A percentile compares a stretch with the other conserved stretches of the same genome.
These are phyloP conservation scores for Gastrolobium villosum DNA, from an alignment of 306 rosid species.

Conservation along the genomic window DNA sequence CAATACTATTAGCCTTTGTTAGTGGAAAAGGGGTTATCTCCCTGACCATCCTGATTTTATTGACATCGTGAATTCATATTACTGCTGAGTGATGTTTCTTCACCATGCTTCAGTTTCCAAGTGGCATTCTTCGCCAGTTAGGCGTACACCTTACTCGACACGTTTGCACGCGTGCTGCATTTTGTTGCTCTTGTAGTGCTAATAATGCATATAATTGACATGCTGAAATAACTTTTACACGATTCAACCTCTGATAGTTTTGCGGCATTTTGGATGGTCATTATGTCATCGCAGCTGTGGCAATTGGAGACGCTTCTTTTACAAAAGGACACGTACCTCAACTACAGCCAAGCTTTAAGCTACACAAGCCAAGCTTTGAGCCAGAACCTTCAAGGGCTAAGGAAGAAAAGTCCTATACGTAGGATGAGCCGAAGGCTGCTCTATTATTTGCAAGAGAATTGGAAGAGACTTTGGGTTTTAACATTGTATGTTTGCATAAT, in stretches of 20 bases:
- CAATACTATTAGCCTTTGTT: not conserved
- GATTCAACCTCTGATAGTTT: conserved; percentile 48
- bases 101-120: conserved; percentile 33
- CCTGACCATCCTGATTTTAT: conserved; percentile 1
- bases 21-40: not conserved
- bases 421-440: conserved; percentile 72
- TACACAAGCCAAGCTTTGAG: conserved; percentile 98
- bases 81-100: not conserved
- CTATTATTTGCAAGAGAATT: conserved; percentile 89
- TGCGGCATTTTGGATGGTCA: conserved; percentile 45
- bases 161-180: conserved; percentile 42
- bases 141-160: conserved; percentile 37
- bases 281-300: conserved; percentile 79
- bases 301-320: conserved; percentile 94
- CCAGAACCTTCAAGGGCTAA: conserved; percentile 94
- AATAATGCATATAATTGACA: conserved; percentile 47
- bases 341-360: conserved; percentile 98
- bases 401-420: conserved; percentile 76
- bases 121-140: conserved; percentile 20
- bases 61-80: conserved; percentile 6
- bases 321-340: conserved; percentile 95
- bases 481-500: conserved; percentile 75
- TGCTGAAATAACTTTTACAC: conserved; percentile 40
- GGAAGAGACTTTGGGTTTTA: conserved; percentile 95
- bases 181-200: conserved; percentile 40